A percentile compares a stretch with the other conserved stretches of the same genome.
These are phyloP conservation scores for Stagonosporopsis cucurbitacearum DNA, from an alignment of 2,329 filamentous ascomycete species.

Conservation along the genomic window DNA sequence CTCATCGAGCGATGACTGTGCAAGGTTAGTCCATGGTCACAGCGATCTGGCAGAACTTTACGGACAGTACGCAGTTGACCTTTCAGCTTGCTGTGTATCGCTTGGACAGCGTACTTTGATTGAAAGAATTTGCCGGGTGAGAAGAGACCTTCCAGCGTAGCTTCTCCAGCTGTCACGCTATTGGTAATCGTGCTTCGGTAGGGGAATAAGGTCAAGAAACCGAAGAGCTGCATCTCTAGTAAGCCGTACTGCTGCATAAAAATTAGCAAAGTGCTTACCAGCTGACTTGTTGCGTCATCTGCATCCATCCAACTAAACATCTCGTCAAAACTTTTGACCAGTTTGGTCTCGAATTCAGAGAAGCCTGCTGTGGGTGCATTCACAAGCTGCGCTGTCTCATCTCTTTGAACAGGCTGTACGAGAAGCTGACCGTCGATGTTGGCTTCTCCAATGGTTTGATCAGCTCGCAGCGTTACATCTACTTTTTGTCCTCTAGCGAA, in stretches of 20 bases:
- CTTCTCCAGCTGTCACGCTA: constrained; percentile 32
- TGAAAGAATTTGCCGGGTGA: constrained; percentile 46
- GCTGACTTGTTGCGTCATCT: constrained; percentile 59
- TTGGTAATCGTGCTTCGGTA: constrained; percentile 39
- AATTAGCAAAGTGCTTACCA: constrained; percentile 19
- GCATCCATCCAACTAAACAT: constrained; percentile 82
- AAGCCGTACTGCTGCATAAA: neutral
- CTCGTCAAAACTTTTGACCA: constrained; percentile 81
- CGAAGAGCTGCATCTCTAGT: constrained; percentile 40
- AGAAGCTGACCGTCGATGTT: constrained; percentile 37
- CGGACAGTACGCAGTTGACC: constrained; percentile 42
- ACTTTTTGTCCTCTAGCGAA: constrained; percentile 74
- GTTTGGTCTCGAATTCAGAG: constrained; percentile 73
- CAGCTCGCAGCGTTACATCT: constrained; percentile 64
- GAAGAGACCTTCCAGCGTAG: constrained; percentile 37
- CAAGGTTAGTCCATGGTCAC: constrained; percentile 17
- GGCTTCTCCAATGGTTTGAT: constrained; percentile 66
- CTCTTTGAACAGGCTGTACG: constrained; percentile 40
- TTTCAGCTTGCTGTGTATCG: constrained; percentile 39
- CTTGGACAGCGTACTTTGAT: constrained; percentile 42
- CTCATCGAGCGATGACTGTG: constrained; percentile 41
- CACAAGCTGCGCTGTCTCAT: constrained; percentile 32
- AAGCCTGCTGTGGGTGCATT: constrained; percentile 33
- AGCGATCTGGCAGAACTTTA: neutral
- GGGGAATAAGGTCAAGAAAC: constrained; percentile 44